Evolutionary conservation across 2,329 filamentous ascomycete genomes (phyloP).

Genomic region (Fusarium bactridioides): DNA sequence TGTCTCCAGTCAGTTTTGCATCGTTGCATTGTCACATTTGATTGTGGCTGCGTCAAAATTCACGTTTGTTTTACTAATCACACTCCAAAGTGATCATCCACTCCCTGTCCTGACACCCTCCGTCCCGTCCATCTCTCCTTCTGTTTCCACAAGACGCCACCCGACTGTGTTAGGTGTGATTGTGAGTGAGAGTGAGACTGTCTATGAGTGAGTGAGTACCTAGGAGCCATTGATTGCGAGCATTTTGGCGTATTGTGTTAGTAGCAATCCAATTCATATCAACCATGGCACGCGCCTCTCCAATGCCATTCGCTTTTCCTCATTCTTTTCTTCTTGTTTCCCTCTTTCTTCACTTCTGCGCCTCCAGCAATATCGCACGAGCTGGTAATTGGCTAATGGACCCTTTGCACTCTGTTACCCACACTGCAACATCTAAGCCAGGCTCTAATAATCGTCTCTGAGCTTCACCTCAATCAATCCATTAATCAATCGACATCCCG

Average conservation of each 20-base stretch:
- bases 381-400: slow-evolving; percentile 15
- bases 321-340: not conserved
- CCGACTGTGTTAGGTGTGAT: not conserved
- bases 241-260: not conserved
- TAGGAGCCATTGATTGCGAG: slow-evolving; percentile 10
- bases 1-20: slow-evolving; percentile 2
- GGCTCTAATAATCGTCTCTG: slow-evolving; percentile 12
- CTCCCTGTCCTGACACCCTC: slow-evolving; percentile 7
- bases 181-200: slow-evolving; percentile 6
- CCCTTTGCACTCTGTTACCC: slow-evolving; percentile 20
- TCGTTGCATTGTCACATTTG: slow-evolving; percentile 22
- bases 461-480: slow-evolving; percentile 22
- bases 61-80: slow-evolving; percentile 22
- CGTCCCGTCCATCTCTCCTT: slow-evolving; percentile 21
- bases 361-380: slow-evolving; percentile 18
- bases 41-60: slow-evolving; percentile 20
- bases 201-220: not conserved
- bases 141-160: slow-evolving; percentile 24
- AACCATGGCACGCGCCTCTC: slow-evolving; percentile 19
- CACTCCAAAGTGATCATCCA: not conserved
- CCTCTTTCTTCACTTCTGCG: not conserved
- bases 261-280: slow-evolving; percentile 27
- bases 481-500: slow-evolving; percentile 39
- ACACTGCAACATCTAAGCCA: slow-evolving; percentile 16
- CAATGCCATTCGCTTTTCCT: not conserved